These are phyloP conservation scores for Pisolithus microcarpus DNA, from an alignment of 768 basidiomycete species.

Conservation along the genomic window DNA sequence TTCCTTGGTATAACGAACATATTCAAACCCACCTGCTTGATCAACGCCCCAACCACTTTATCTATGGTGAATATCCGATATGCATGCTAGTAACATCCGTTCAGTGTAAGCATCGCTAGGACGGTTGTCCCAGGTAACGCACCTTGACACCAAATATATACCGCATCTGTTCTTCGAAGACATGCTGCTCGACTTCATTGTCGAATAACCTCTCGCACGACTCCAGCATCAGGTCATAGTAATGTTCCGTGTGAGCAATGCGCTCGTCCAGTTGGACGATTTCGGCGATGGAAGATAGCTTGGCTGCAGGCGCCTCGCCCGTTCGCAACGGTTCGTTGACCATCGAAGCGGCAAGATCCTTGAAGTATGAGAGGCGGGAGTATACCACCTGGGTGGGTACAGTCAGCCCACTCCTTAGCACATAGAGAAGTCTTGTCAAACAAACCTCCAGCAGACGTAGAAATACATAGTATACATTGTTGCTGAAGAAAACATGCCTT, in stretches of 20 bases:
- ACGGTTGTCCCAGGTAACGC: conserved; percentile 1
- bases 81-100: conserved; percentile 42
- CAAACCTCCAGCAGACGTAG: conserved; percentile 82
- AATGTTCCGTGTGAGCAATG: conserved; percentile 49
- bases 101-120: neutral
- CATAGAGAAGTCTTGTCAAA: neutral
- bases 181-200: conserved; percentile 78
- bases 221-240: conserved; percentile 77
- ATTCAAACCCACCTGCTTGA: conserved; percentile 66
- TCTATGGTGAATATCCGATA: conserved; percentile 93
- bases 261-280: conserved; percentile 27
- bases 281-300: conserved; percentile 24
- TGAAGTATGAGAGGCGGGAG: conserved; percentile 73
- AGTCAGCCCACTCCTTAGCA: neutral
- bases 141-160: conserved; percentile 82
- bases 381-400: conserved; percentile 58
- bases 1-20: neutral
- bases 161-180: conserved; percentile 89
- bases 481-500: conserved; percentile 72
- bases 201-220: conserved; percentile 89
- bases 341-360: conserved; percentile 51
- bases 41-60: conserved; percentile 78
- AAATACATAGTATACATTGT: conserved; percentile 82
- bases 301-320: conserved; percentile 19
- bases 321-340: conserved; percentile 22